These are phyloP conservation scores for Neonectria coccinea DNA, from an alignment of 2,329 filamentous ascomycete species.

Conservation along the genomic window DNA sequence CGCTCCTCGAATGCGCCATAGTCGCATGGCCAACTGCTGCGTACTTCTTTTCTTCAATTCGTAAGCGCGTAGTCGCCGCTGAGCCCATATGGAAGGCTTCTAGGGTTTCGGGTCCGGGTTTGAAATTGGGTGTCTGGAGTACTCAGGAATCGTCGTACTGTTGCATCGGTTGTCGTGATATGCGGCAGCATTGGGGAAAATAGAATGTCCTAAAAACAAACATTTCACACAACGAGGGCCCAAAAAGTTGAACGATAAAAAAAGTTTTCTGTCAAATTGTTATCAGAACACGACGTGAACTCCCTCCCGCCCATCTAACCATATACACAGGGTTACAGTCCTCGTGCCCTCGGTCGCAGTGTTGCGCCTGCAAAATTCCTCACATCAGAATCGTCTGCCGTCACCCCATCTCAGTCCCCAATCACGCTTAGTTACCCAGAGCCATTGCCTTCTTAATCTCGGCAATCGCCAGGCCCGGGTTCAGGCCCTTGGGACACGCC, in stretches of 20 bases:
- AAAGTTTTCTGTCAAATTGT: conserved; percentile 43
- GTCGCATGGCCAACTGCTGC: not conserved
- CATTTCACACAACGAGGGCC: not conserved
- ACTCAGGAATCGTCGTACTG: not conserved
- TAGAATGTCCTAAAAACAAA: not conserved
- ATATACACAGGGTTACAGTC: conserved; percentile 47
- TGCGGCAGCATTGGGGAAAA: not conserved
- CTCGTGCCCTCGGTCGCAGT: conserved; percentile 42
- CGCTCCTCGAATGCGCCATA: not conserved
- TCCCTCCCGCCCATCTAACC: conserved; percentile 43
- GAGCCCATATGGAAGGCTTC: conserved; percentile 1
- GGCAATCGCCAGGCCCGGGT: conserved; percentile 93
- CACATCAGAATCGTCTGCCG: conserved; percentile 26
- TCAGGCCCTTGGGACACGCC: conserved; percentile 98
- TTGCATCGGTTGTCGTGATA: not conserved
- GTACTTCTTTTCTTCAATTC: not conserved
- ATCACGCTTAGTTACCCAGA: conserved; percentile 51
- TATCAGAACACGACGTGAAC: conserved; percentile 46
- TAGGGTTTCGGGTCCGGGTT: conserved; percentile 1
- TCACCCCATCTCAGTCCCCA: conserved; percentile 23
- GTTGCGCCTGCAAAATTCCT: conserved; percentile 36
- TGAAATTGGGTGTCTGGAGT: conserved; percentile 2
- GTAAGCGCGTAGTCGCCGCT: conserved; percentile 9
- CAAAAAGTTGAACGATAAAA: conserved; percentile 38
- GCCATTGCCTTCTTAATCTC: conserved; percentile 99